A percentile compares a stretch with the other conserved stretches of the same genome.
Conservation (phyloP, 345 rosid genomes). For the Boechera retrofracta region DNA sequence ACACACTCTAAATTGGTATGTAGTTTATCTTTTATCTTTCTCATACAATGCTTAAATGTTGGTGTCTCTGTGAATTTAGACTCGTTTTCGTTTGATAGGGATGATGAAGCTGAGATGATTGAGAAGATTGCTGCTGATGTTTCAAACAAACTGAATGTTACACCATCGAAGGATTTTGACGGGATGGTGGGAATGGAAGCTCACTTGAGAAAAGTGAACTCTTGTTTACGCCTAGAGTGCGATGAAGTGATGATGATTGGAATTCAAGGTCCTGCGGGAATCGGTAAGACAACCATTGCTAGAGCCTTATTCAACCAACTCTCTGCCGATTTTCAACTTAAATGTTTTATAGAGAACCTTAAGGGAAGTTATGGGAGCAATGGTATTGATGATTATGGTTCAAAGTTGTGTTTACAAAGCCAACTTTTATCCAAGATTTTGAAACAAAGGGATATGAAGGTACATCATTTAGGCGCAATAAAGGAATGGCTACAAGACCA, state of each 20-base stretch:
- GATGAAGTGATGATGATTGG: constrained; percentile 29
- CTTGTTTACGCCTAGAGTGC: background rate
- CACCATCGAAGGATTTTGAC: background rate
- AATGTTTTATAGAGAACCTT: constrained; percentile 21
- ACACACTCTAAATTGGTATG: background rate
- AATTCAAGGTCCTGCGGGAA: background rate
- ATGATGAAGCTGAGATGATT: background rate
- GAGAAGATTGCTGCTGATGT: background rate
- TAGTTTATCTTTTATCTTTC: background rate
- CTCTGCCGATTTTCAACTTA: background rate
- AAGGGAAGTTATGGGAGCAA: background rate
- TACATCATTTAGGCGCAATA: constrained; percentile 13
- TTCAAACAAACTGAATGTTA: background rate
- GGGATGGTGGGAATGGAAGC: constrained; percentile 14
- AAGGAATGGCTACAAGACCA: constrained; percentile 18
- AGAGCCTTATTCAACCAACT: background rate
- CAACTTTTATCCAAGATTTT: constrained; percentile 19
- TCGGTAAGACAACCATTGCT: constrained; percentile 20
- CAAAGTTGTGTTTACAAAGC: background rate
- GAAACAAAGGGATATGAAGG: constrained; percentile 22
- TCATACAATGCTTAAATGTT: background rate
- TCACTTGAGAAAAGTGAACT: background rate
- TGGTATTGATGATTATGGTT: background rate
- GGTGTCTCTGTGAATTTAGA: background rate
- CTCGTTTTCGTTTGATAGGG: background rate